Evolutionary conservation across 345 rosid genomes (phyloP).

Genomic region (Gossypium australe): DNA sequence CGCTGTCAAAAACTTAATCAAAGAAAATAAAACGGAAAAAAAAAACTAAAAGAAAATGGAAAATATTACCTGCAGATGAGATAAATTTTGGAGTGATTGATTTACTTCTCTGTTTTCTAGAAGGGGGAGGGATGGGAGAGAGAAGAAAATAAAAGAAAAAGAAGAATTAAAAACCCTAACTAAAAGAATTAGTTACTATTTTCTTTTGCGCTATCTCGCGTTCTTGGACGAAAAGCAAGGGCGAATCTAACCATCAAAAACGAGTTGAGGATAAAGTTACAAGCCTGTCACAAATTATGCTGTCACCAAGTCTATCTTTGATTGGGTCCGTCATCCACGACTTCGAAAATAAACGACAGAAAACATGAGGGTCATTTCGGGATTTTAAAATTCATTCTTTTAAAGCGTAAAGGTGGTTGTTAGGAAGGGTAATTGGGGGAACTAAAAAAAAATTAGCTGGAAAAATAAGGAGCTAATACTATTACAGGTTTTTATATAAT

Average conservation of each 20-base stretch:
- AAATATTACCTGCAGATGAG: constrained; percentile 6
- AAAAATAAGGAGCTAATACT: no score
- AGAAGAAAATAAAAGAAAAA: no score
- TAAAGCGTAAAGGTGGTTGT: background rate
- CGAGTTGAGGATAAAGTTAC: background rate
- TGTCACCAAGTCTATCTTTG: background rate
- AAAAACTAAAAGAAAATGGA: background rate
- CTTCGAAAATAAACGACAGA: no score
- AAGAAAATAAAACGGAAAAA: background rate
- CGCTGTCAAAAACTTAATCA: background rate
- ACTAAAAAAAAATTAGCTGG: background rate
- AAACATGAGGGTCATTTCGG: no score
- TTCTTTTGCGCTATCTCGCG: background rate
- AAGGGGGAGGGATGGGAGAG: background rate
- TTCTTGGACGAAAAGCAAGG: constrained; percentile 5
- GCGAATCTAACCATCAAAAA: background rate
- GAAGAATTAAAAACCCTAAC: background rate
- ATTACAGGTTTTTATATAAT: no score
- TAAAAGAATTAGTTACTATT: background rate
- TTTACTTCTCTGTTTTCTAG: background rate
- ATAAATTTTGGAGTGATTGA: background rate
- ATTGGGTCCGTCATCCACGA: background rate
- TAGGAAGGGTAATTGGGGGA: background rate
- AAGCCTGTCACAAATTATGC: background rate
- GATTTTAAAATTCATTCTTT: background rate